These are phyloP conservation scores for Boeremia exigua DNA, from an alignment of 2,329 filamentous ascomycete species.

Conservation along the genomic window DNA sequence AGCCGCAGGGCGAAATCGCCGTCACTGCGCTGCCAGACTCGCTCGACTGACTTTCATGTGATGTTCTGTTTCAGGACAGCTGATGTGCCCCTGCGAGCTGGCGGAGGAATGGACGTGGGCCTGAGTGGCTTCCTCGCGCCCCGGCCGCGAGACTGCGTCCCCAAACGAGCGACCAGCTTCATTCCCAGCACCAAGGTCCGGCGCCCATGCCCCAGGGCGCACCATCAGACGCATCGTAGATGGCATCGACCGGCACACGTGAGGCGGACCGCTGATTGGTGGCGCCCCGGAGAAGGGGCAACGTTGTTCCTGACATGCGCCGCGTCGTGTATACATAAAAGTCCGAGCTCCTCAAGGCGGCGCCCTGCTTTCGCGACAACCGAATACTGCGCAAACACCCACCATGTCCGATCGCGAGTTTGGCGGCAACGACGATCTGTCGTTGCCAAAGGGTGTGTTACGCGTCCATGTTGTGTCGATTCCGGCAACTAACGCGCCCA, in stretches of 20 bases:
- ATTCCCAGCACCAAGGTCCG: conserved; percentile 13
- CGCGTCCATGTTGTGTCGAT: neutral
- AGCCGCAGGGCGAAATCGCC: conserved; percentile 15
- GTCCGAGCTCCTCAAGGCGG: conserved; percentile 8
- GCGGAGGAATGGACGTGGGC: neutral
- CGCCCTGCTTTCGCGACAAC: conserved; percentile 10
- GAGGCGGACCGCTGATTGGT: conserved; percentile 4
- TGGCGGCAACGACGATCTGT: conserved; percentile 52
- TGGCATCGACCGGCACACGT: neutral
- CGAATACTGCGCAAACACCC: conserved; percentile 24
- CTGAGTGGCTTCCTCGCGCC: neutral
- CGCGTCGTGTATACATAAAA: conserved; percentile 19
- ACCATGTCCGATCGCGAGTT: conserved; percentile 53
- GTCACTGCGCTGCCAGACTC: neutral
- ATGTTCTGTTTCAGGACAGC: conserved; percentile 10
- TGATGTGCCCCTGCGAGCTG: conserved; percentile 10
- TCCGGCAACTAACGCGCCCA: conserved; percentile 37
- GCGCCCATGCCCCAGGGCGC: neutral
- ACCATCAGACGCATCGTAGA: neutral
- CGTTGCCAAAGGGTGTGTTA: conserved; percentile 49
- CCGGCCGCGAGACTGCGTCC: neutral
- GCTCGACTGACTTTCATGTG: conserved; percentile 16
- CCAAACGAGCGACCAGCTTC: conserved; percentile 3
- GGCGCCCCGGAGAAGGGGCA: conserved; percentile 4
- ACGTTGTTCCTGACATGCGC: conserved; percentile 11